phyloP scores from a whole-genome alignment of 805 yeast genomes.

The Myxozyma kluyveri region DNA sequence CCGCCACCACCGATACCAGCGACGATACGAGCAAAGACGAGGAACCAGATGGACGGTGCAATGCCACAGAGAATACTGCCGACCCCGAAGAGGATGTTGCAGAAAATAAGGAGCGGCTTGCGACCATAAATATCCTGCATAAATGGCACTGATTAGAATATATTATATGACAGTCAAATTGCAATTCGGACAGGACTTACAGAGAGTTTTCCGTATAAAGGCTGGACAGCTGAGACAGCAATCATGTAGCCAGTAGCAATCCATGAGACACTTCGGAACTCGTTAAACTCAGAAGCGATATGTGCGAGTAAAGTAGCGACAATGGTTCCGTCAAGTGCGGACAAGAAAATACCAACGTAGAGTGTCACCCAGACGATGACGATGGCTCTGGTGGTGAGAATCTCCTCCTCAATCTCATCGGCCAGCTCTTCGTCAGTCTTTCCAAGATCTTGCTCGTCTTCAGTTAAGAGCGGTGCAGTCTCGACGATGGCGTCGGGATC shows the following conservation, averaged over 20 bases:
- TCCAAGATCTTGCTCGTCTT: too few relatives aligned
- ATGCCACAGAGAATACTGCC: slow-evolving; percentile 55
- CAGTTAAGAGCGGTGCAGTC: slow-evolving; percentile 16
- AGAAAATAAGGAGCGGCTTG: slow-evolving; percentile 43
- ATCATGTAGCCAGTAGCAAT: slow-evolving; percentile 71
- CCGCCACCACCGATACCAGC: slow-evolving; percentile 96
- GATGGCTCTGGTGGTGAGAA: slow-evolving; percentile 12
- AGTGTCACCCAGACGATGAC: slow-evolving; percentile 24
- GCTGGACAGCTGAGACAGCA: slow-evolving; percentile 73
- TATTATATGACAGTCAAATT: not conserved
- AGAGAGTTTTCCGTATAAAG: slow-evolving; percentile 64
- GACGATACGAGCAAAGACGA: slow-evolving; percentile 51
- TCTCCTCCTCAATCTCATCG: slow-evolving; percentile 20
- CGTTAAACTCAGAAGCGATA: slow-evolving; percentile 59
- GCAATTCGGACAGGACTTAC: slow-evolving; percentile 1
- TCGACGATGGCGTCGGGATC: slow-evolving; percentile 14
- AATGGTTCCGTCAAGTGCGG: slow-evolving; percentile 53
- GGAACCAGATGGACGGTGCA: slow-evolving; percentile 22
- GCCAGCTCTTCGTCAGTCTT: slow-evolving; percentile 12
- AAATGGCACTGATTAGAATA: not conserved
- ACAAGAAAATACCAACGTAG: slow-evolving; percentile 46
- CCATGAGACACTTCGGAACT: slow-evolving; percentile 57
- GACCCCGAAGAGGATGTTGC: slow-evolving; percentile 47
- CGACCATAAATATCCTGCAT: slow-evolving; percentile 50
- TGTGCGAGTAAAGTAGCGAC: slow-evolving; percentile 53